A percentile compares a stretch with the other conserved stretches of the same genome.
Evolutionary conservation across 1,139 yeast species (phyloP).

Genomic region (Arxiozyma slooffiae): DNA sequence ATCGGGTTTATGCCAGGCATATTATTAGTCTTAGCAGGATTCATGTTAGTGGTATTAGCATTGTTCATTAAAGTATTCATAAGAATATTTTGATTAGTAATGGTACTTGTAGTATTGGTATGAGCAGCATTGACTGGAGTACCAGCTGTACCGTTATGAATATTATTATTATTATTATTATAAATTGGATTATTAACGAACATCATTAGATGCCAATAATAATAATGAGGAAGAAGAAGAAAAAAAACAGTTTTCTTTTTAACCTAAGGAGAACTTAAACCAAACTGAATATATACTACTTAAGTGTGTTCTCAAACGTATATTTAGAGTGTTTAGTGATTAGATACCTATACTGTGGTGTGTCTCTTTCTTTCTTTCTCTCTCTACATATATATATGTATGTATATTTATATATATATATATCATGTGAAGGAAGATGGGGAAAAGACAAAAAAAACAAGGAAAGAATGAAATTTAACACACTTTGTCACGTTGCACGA

Average conservation of each 20-base stretch:
- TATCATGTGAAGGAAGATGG: no score
- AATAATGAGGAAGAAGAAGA: not conserved
- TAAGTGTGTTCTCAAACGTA: no score
- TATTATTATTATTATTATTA: not conserved
- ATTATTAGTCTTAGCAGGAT: not conserved
- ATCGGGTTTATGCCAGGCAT: not conserved
- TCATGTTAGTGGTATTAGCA: not conserved
- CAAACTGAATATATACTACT: no score
- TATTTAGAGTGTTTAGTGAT: no score
- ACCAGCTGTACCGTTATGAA: not conserved
- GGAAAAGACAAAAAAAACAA: no score
- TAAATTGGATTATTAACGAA: conserved; percentile 2
- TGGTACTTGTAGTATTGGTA: not conserved
- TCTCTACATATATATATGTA: no score
- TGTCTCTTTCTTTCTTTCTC: no score
- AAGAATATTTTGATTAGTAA: not conserved
- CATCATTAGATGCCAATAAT: not conserved
- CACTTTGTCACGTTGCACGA: no score
- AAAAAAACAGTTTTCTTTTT: not conserved
- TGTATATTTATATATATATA: no score
- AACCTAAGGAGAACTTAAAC: no score
- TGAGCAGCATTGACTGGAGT: not conserved
- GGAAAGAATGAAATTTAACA: no score
- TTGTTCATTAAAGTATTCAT: conserved; percentile 2
- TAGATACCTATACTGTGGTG: no score